Conservation (phyloP, 805 yeast genomes). For the Brettanomyces sp. region DNA sequence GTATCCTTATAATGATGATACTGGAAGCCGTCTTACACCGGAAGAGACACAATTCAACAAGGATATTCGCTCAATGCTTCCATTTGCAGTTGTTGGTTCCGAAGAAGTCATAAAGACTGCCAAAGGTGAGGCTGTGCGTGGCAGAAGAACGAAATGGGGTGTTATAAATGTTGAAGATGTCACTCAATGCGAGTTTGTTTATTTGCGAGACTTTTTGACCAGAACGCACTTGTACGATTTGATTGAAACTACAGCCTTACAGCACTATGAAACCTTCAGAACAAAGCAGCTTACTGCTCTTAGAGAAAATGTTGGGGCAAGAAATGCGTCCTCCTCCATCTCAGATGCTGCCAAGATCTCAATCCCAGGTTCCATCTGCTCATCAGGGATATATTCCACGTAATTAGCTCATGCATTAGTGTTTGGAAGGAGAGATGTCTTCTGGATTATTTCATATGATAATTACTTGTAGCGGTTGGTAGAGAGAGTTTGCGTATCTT, state of each 20-base stretch:
- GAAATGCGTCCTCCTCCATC: slow-evolving; percentile 15
- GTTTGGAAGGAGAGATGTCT: too few species aligned
- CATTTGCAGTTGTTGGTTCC: slow-evolving; percentile 92
- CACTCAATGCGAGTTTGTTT: slow-evolving; percentile 90
- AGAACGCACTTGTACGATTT: slow-evolving; percentile 94
- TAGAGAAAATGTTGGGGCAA: slow-evolving; percentile 72
- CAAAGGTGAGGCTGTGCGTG: slow-evolving; percentile 75
- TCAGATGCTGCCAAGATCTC: slow-evolving; percentile 11
- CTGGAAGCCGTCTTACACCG: slow-evolving; percentile 37
- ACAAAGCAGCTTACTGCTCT: slow-evolving; percentile 87
- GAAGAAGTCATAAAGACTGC: slow-evolving; percentile 60
- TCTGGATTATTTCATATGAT: too few species aligned
- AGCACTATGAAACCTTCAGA: slow-evolving; percentile 90
- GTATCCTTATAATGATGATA: slow-evolving; percentile 63
- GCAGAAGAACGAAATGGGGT: slow-evolving; percentile 93
- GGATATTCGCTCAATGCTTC: slow-evolving; percentile 69
- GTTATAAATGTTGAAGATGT: slow-evolving; percentile 88
- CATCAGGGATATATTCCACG: neutral
- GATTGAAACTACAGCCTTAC: slow-evolving; percentile 80
- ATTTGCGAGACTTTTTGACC: slow-evolving; percentile 86
- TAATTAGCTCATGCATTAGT: neutral
- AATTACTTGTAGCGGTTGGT: too few species aligned
- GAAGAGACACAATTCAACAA: slow-evolving; percentile 68
- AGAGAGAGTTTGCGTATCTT: too few species aligned
- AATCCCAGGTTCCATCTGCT: neutral